Conservation (phyloP, 257 asterid genomes). For the Marsdenia floribunda region DNA sequence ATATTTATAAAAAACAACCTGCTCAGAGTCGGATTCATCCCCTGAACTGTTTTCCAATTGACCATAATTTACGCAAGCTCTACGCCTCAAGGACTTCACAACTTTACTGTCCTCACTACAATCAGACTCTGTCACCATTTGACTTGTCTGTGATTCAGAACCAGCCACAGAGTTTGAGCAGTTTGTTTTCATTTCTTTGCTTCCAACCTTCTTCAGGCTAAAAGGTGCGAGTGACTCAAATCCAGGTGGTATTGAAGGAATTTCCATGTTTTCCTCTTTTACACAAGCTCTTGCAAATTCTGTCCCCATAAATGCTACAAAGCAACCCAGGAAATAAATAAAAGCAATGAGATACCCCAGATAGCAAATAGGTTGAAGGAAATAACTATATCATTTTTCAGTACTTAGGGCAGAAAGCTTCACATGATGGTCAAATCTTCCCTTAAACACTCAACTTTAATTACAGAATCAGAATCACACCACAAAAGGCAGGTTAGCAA, state of each 20-base stretch:
- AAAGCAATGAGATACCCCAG: not conserved
- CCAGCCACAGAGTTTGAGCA: slow-evolving; percentile 32
- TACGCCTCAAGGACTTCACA: slow-evolving; percentile 45
- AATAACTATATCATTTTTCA: not conserved
- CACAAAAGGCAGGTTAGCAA: not conserved
- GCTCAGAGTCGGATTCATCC: slow-evolving; percentile 62
- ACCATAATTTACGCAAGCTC: slow-evolving; percentile 46
- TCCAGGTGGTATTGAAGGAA: slow-evolving; percentile 83
- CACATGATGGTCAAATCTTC: slow-evolving; percentile 8
- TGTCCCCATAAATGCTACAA: slow-evolving; percentile 59
- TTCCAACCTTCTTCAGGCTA: slow-evolving; percentile 52
- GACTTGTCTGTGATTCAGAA: slow-evolving; percentile 30
- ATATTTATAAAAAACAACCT: slow-evolving; percentile 37
- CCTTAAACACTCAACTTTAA: not conserved
- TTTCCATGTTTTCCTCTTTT: slow-evolving; percentile 73
- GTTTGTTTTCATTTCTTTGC: slow-evolving; percentile 26
- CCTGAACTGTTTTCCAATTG: slow-evolving; percentile 51
- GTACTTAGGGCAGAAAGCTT: not conserved
- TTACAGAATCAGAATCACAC: not conserved
- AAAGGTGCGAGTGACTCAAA: slow-evolving; percentile 80
- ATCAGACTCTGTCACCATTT: slow-evolving; percentile 38
- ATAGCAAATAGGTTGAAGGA: slow-evolving; percentile 13
- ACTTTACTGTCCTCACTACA: slow-evolving; percentile 37
- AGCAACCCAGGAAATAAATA: not conserved
- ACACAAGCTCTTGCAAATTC: slow-evolving; percentile 63